Conservation (phyloP, 2,329 filamentous ascomycete species). For the Karstenula rhodostoma region DNA sequence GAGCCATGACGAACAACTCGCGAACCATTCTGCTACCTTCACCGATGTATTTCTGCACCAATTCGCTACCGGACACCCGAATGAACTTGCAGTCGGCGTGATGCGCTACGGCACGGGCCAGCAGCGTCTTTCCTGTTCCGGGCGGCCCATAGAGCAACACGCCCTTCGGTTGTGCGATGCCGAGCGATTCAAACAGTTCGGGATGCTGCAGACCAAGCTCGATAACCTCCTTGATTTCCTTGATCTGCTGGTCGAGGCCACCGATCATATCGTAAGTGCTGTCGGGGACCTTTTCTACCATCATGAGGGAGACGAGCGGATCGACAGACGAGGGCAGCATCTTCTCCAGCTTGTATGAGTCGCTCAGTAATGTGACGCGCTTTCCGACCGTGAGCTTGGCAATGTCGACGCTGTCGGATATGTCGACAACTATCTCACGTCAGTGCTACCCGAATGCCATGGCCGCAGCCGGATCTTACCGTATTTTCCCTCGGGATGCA, state of each 20-base stretch:
- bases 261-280: conserved; percentile 99
- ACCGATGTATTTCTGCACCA: conserved; percentile 99
- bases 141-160: conserved; percentile 96
- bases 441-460: background rate
- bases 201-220: conserved; percentile 98
- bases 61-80: conserved; percentile 90
- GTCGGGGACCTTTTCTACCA: conserved; percentile 99
- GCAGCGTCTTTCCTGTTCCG: conserved; percentile 94
- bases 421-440: conserved; percentile 79
- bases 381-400: conserved; percentile 96
- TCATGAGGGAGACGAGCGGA: conserved; percentile 98
- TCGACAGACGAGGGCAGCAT: conserved; percentile 98
- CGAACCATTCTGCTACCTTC: conserved; percentile 98
- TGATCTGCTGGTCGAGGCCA: conserved; percentile 97
- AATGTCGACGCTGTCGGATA: conserved; percentile 93
- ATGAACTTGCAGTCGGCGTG: conserved; percentile 99
- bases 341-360: conserved; percentile 98
- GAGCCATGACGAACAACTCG: conserved; percentile 98
- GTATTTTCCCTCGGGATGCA: conserved; percentile 99
- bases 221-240: conserved; percentile 99
- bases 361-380: conserved; percentile 93
- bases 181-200: conserved; percentile 98
- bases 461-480: conserved; percentile 65
- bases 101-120: conserved; percentile 94
- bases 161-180: conserved; percentile 97